These are phyloP conservation scores for Axilococcus clingmanii DNA, from an alignment of 139 green algal genomes.

Conservation along the genomic window DNA sequence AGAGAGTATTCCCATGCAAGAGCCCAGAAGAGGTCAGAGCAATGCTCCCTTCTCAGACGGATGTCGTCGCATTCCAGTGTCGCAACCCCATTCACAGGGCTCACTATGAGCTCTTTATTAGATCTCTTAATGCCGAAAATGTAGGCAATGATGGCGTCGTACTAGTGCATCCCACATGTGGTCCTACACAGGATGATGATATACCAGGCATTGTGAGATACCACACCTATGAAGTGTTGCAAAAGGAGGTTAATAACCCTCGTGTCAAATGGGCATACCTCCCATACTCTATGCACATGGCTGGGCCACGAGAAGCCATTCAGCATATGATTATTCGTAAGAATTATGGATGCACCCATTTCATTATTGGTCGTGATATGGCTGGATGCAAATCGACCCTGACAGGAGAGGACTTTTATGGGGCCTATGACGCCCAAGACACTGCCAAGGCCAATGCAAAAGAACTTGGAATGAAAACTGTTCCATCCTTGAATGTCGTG, in stretches of 20 bases:
- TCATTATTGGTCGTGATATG: conserved; percentile 95
- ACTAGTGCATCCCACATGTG: conserved; percentile 85
- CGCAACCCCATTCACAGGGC: conserved; percentile 88
- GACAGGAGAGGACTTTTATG: conserved; percentile 87
- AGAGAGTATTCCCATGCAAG: conserved; percentile 68
- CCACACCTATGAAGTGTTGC: conserved; percentile 91
- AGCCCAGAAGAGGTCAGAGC: conserved; percentile 48
- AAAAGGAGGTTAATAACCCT: conserved; percentile 70
- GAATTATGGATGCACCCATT: conserved; percentile 94
- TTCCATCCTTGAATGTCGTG: conserved; percentile 78
- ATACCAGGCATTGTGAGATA: conserved; percentile 89
- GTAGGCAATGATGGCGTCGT: conserved; percentile 58
- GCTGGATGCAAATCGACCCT: conserved; percentile 78
- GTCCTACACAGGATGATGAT: conserved; percentile 91
- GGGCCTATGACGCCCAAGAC: conserved; percentile 66
- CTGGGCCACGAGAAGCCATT: conserved; percentile 81
- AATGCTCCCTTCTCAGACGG: conserved; percentile 19
- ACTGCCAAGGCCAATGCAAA: conserved; percentile 49
- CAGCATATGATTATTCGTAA: conserved; percentile 95
- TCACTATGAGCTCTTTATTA: conserved; percentile 91
- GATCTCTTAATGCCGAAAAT: conserved; percentile 65
- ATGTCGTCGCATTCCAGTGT: conserved; percentile 86
- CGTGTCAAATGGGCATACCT: conserved; percentile 83
- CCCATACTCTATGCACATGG: conserved; percentile 96
- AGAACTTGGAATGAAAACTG: conserved; percentile 81